phyloP scores from a whole-genome alignment of 352 stramenopile genomes.

The Globisporangium alternatum region DNA sequence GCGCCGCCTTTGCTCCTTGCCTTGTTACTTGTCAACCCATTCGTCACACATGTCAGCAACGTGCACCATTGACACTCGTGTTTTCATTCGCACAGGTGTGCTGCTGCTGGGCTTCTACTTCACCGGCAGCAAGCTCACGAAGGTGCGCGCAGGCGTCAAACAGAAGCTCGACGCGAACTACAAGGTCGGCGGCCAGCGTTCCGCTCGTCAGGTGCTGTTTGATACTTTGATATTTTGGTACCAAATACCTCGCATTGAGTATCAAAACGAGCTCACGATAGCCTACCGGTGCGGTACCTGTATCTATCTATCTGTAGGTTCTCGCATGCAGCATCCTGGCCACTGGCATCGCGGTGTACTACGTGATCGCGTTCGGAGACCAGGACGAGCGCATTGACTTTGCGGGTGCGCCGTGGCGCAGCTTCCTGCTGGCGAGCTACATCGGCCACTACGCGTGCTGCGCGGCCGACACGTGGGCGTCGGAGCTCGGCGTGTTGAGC shows the following conservation, averaged over 20 bases:
- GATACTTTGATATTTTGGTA: not conserved
- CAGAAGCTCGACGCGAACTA: conserved; percentile 66
- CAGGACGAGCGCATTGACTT: conserved; percentile 41
- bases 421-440: conserved; percentile 68
- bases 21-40: not conserved
- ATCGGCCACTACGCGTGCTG: conserved; percentile 94
- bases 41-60: no score
- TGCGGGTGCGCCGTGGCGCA: conserved; percentile 23
- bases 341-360: conserved; percentile 62
- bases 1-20: not conserved
- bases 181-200: conserved; percentile 78
- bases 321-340: conserved; percentile 77
- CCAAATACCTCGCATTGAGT: no score
- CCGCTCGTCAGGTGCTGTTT: conserved; percentile 36
- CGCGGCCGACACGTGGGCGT: conserved; percentile 93
- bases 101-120: conserved; percentile 86
- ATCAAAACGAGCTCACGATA: no score
- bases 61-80: not conserved
- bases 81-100: conserved; percentile 33
- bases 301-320: no score
- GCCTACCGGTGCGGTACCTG: no score
- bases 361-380: conserved; percentile 37
- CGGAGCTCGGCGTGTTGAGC: conserved; percentile 91
- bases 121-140: conserved; percentile 84
- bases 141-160: conserved; percentile 57